Percentiles rank a stretch among this genome's conserved stretches.
Evolutionary conservation across 1,139 yeast species (phyloP).

Genomic region (Debaryomycetaceae sp.): DNA sequence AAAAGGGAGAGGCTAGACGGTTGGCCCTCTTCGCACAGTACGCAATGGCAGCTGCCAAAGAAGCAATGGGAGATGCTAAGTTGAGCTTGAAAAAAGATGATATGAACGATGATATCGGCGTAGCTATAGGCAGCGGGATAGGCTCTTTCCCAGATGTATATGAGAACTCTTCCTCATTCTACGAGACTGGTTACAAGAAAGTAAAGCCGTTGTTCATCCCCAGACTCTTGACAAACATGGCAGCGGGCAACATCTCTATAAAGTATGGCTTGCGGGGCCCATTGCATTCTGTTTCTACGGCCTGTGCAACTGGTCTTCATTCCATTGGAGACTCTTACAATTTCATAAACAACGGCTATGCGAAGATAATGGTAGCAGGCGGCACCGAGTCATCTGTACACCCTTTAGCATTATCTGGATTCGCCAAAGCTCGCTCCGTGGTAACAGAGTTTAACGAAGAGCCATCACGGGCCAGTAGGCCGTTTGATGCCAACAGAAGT

Average conservation of each 20-base stretch:
- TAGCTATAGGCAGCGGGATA: constrained; percentile 89
- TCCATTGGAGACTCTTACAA: constrained; percentile 91
- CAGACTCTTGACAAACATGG: constrained; percentile 83
- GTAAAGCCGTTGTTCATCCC: constrained; percentile 89
- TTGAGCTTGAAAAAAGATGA: constrained; percentile 36
- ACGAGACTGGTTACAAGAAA: constrained; percentile 57
- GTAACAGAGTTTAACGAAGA: constrained; percentile 58
- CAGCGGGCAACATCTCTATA: constrained; percentile 88
- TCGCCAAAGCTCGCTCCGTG: constrained; percentile 83
- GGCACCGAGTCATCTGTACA: constrained; percentile 87
- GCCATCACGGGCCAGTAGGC: constrained; percentile 73
- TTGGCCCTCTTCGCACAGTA: constrained; percentile 74
- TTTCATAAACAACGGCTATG: constrained; percentile 74
- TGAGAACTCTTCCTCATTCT: constrained; percentile 53
- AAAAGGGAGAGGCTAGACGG: constrained; percentile 49
- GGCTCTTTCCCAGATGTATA: constrained; percentile 82
- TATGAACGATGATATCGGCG: constrained; percentile 50
- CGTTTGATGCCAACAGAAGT: constrained; percentile 72
- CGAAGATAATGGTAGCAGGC: constrained; percentile 88
- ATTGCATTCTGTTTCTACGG: constrained; percentile 84
- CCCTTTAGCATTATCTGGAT: constrained; percentile 87
- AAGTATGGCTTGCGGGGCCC: constrained; percentile 77
- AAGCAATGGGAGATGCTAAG: constrained; percentile 69
- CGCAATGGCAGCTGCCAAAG: constrained; percentile 71
- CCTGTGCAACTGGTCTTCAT: constrained; percentile 96